Conservation (phyloP, 192 early-diverging fungal species). For the Coemansia sp. region DNA sequence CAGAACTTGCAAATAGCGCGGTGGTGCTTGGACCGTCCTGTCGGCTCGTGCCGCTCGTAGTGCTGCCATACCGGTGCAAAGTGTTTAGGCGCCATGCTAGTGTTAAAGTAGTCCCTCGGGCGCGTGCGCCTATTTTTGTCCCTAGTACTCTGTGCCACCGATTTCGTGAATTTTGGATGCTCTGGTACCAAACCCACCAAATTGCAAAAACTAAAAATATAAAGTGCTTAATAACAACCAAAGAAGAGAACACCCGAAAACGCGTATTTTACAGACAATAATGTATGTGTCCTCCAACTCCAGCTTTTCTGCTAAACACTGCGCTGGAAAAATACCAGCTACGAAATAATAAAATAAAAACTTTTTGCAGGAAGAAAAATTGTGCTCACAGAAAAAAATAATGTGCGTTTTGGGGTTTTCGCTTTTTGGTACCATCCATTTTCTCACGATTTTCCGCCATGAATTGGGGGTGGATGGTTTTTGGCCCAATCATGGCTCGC, state of each 20-base stretch:
- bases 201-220: background rate
- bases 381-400: conserved; percentile 1
- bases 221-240: conserved; percentile 1
- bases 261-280: background rate
- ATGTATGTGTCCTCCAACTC: background rate
- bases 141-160: too few relatives aligned
- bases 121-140: too few relatives aligned
- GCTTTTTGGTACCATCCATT: background rate
- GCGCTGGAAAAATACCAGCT: background rate
- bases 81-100: conserved; percentile 53
- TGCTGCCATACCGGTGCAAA: conserved; percentile 55
- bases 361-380: background rate
- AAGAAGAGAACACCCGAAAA: background rate
- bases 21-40: conserved; percentile 55
- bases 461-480: background rate
- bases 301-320: background rate
- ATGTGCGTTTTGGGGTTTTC: background rate
- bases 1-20: conserved; percentile 53
- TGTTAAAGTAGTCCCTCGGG: background rate
- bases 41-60: conserved; percentile 53
- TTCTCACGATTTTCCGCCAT: background rate
- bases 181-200: background rate
- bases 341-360: background rate
- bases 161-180: background rate
- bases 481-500: background rate